Base-by-base conservation (phyloP, 331 rosid genomes). In the Erythrophleum ivorense region DNA sequence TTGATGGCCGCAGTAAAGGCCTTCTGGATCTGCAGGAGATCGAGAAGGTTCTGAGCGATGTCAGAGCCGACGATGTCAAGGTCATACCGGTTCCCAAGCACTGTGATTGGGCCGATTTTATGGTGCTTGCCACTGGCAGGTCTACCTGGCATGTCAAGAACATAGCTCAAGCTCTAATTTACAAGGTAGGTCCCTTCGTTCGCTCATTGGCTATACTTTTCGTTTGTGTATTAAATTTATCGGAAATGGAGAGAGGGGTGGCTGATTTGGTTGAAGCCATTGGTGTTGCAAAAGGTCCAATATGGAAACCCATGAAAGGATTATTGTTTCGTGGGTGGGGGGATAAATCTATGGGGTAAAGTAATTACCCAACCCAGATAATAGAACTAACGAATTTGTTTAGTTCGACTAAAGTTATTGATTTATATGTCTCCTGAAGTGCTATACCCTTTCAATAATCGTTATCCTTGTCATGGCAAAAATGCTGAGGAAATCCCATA, bases 141-240 rank as follows among this genome's bases (percentile, higher is more conserved):
- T 95, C 99, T 31, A 77, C 89, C 18, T 95, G 97, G 99, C 98
- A 95, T 71, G 98, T 95, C 48, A 93, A 82, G 94, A 95, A 95
- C 83, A 95, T 95, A 50, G 98, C 98, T 73, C 96, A 95, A 86
- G 97, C 99, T 85, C 92, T 95, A 76, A 85, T 95, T 88, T 91
- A 89, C 88, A 83, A 90, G 98, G 99, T 83, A 76, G 59, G 89
- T 88, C 41, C 43, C 24, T 82, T 40, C 58, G 31, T 66, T 75
- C 79, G 1, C 62, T 66, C 55, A 9, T 4, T 76, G 34, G 5
- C 65, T 12, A 1, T 43, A 0, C 43, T 65, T 58, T 40, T 53
- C 21, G 15, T 21, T 13, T 21, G 48, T 16, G 63, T 33, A 52
- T 72, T 31, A 15, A 16, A 15, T 72, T 15, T 15, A 1, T 72